Percentiles rank a stretch among this genome's conserved stretches.
Evolutionary conservation across 768 basidiomycete genomes (phyloP).

Genomic region (Roridomyces roridus): DNA sequence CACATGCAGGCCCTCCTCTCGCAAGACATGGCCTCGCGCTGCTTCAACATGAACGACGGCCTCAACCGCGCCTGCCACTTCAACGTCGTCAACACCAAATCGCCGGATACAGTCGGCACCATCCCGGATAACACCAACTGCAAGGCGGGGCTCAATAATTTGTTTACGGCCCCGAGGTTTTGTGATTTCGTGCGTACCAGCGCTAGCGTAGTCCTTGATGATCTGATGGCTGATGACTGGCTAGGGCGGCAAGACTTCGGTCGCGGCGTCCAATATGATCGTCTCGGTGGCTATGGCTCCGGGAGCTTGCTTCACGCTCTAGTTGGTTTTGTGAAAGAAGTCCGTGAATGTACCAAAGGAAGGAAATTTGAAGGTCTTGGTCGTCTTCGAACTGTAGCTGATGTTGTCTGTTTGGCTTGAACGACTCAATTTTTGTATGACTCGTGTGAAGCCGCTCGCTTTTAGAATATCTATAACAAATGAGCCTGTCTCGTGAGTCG

Average conservation of each 20-base stretch:
- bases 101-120: conserved; percentile 9
- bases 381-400: no score
- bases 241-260: conserved; percentile 14
- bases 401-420: no score
- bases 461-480: no score
- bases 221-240: conserved; percentile 7
- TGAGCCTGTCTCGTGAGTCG: no score
- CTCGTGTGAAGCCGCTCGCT: no score
- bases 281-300: conserved; percentile 7
- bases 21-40: conserved; percentile 16
- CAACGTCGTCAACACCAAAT: conserved; percentile 14
- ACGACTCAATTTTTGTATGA: no score
- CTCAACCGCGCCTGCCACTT: conserved; percentile 9
- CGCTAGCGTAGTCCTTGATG: conserved; percentile 1
- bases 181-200: conserved; percentile 14
- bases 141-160: conserved; percentile 15
- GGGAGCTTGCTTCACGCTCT: conserved; percentile 14
- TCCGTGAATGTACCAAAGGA: no score
- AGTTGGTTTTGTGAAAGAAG: no score
- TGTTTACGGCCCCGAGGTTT: conserved; percentile 12
- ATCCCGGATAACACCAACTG: conserved; percentile 14
- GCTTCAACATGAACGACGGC: conserved; percentile 7
- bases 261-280: conserved; percentile 12
- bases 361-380: no score
- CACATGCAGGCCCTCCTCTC: conserved; percentile 14